Evolutionary conservation across 495 filamentous ascomycete species (phyloP).

Genomic region (Annulohypoxylon nitens): DNA sequence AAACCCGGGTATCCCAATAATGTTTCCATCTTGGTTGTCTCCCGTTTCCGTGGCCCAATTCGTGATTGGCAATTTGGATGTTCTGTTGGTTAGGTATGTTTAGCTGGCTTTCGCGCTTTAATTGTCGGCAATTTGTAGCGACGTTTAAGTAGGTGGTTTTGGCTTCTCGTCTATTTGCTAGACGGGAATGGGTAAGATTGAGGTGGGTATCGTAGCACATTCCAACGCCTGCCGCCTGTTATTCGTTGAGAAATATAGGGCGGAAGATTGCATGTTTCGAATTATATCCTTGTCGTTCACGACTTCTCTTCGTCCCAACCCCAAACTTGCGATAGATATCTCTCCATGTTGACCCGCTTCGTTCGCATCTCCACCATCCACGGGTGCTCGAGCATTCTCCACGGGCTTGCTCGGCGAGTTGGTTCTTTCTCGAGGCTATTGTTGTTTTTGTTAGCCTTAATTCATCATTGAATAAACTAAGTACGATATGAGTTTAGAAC

Average conservation of each 20-base stretch:
- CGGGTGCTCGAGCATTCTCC: conserved; percentile 99
- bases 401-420: conserved; percentile 86
- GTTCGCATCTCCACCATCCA: conserved; percentile 97
- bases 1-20: conserved; percentile 38
- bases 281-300: conserved; percentile 27
- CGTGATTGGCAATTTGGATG: conserved; percentile 30
- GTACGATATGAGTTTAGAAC: conserved; percentile 53
- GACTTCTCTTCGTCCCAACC: conserved; percentile 77
- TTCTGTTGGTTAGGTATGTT: conserved; percentile 8
- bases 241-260: conserved; percentile 1
- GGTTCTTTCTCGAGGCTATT: conserved; percentile 93
- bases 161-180: not conserved
- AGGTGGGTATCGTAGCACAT: conserved; percentile 20
- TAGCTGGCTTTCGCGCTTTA: not conserved
- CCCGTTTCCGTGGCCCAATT: conserved; percentile 7
- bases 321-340: conserved; percentile 94
- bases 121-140: conserved; percentile 20
- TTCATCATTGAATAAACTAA: not conserved
- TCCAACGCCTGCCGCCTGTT: not conserved
- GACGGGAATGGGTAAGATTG: conserved; percentile 2
- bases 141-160: conserved; percentile 1
- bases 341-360: conserved; percentile 96
- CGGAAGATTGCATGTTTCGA: not conserved
- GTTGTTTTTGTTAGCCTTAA: conserved; percentile 21
- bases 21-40: conserved; percentile 21